Conservation (phyloP, 345 rosid genomes). For the Acer saccharum region DNA sequence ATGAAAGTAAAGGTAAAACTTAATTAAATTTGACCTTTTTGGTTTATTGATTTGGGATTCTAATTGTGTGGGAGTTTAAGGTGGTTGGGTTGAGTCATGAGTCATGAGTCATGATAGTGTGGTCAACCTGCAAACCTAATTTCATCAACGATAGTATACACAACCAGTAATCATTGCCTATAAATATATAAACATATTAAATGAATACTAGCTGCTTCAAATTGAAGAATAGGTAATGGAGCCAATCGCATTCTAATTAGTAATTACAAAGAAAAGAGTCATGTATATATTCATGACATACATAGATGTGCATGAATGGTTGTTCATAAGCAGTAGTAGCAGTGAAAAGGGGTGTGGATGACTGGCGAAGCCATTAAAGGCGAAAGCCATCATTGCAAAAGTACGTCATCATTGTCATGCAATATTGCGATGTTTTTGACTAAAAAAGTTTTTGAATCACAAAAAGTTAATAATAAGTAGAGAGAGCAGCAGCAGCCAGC, state of each 20-base stretch:
- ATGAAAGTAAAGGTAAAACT: neutral
- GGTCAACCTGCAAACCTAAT: neutral
- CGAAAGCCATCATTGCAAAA: constrained; percentile 45
- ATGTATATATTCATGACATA: neutral
- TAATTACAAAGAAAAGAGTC: too few relatives aligned
- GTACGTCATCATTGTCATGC: constrained; percentile 66
- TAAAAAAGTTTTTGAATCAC: constrained; percentile 7
- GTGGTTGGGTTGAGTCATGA: neutral
- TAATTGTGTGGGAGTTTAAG: constrained; percentile 1
- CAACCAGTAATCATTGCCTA: neutral
- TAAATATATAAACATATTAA: neutral
- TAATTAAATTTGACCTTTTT: neutral
- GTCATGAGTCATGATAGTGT: too few relatives aligned
- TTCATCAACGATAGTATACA: neutral
- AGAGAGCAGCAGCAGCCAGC: neutral
- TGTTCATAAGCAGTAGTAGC: too few relatives aligned
- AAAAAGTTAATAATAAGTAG: neutral
- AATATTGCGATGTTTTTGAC: constrained; percentile 24
- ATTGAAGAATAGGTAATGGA: neutral
- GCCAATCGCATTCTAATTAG: neutral
- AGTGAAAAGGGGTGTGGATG: constrained; percentile 17
- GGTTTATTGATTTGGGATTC: neutral
- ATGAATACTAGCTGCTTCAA: too few relatives aligned
- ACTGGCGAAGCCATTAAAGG: constrained; percentile 35
- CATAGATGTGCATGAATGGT: too few relatives aligned